These are phyloP conservation scores for Penicillium griseofulvum DNA, from an alignment of 2,329 filamentous ascomycete species.

Conservation along the genomic window DNA sequence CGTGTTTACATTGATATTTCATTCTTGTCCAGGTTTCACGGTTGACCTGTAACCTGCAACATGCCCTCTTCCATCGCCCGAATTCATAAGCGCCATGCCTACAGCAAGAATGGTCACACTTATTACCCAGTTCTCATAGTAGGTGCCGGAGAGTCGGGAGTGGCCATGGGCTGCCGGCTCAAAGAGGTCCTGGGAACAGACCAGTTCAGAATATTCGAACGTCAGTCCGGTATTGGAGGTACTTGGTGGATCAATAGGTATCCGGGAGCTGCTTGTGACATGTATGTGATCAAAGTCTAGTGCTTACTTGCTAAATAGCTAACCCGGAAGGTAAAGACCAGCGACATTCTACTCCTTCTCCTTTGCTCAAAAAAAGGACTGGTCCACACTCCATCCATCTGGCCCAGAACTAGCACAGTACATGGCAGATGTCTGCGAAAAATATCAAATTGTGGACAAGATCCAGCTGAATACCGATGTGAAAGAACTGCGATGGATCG, in stretches of 20 bases:
- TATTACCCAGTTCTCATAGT: conserved; percentile 56
- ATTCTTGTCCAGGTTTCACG: neutral
- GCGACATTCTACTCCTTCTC: conserved; percentile 57
- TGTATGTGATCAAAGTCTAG: conserved; percentile 35
- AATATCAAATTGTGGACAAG: conserved; percentile 55
- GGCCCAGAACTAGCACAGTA: conserved; percentile 54
- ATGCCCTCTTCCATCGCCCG: conserved; percentile 32
- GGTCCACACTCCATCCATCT: conserved; percentile 50
- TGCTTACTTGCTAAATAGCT: neutral
- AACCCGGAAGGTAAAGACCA: conserved; percentile 40
- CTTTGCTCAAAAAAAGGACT: conserved; percentile 53
- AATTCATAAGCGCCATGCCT: conserved; percentile 42
- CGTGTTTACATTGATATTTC: too few relatives aligned
- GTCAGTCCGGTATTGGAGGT: conserved; percentile 57
- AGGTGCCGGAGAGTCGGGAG: conserved; percentile 62
- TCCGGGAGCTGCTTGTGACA: conserved; percentile 58
- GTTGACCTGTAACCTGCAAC: neutral
- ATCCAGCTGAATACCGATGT: conserved; percentile 60
- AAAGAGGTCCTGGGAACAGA: conserved; percentile 58
- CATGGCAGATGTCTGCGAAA: conserved; percentile 52
- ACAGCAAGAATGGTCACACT: conserved; percentile 41
- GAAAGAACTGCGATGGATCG: conserved; percentile 52
- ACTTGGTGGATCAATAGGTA: conserved; percentile 66
- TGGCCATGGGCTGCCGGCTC: conserved; percentile 60
- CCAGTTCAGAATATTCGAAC: conserved; percentile 62